Base-by-base conservation (phyloP, 2,329 filamentous ascomycete genomes). In the Epichloe festucae region DNA sequence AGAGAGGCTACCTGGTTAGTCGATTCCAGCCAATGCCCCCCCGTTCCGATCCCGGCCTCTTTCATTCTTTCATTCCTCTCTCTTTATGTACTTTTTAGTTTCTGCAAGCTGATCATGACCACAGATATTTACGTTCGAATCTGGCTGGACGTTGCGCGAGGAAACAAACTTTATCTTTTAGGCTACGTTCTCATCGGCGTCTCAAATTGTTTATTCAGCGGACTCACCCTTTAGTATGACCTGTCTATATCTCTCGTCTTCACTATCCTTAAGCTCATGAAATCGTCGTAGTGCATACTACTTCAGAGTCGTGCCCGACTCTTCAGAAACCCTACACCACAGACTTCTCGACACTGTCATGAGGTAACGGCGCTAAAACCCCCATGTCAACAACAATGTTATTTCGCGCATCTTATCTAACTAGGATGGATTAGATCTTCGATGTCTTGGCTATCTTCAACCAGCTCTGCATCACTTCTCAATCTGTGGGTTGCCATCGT, bases 61-160 rank as follows among this genome's bases (percentile, higher is more conserved):
- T 17, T 4, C 10, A n/a, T 19, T 2, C 17, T 19, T 19, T 41
- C 10, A 17, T 41, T 21, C 40, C 10, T 17, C 4, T 17, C 40
- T 17, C n/a, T 41, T 11, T 4, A 17, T 41, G 1, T 19, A 10
- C 3, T 10, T 14, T 14, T 11, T 2, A 3, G n/a, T 19, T 19
- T 21, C 3, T 19, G 40, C 40, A 10, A 41, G n/a, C 40, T 41
- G 8, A 41, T 11, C 7, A 17, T 19, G n/a, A 11, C 11, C 6
- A 3, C 35, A 49, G 47, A 49, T 19, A 49, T 49, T 21, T 49
- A 41, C 19, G 38, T 49, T n/a, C 47, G 47, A 31, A 43, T 49
- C 17, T 49, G 47, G 47, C 39, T 49, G 7, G 47, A 43, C 23
- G 38, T 42, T n/a, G 39, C 35, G 14, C 47, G 19, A 19, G 14